These are phyloP conservation scores for Penicillium cinerascens DNA, from an alignment of 495 filamentous ascomycete species.

Conservation along the genomic window DNA sequence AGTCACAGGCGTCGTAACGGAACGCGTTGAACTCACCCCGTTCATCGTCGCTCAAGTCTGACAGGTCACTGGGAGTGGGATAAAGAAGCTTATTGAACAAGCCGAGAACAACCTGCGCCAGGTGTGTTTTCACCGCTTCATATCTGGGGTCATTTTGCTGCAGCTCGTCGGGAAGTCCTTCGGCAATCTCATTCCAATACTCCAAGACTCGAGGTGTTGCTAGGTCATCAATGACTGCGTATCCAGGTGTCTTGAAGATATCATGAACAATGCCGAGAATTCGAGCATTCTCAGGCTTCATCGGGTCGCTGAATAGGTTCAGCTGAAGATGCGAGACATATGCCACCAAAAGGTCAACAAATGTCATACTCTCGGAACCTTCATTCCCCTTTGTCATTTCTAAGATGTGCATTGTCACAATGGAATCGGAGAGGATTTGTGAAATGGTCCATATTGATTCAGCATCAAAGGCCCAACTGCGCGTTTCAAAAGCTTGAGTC, in stretches of 20 bases:
- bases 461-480: slow-evolving; percentile 19
- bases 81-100: slow-evolving; percentile 42
- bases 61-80: slow-evolving; percentile 26
- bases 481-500: slow-evolving; percentile 23
- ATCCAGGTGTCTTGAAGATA: slow-evolving; percentile 66
- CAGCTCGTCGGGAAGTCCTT: slow-evolving; percentile 34
- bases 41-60: slow-evolving; percentile 67
- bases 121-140: slow-evolving; percentile 30
- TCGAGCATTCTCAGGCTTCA: slow-evolving; percentile 31
- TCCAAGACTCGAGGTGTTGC: slow-evolving; percentile 75
- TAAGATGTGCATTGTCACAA: slow-evolving; percentile 34
- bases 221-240: slow-evolving; percentile 71
- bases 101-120: slow-evolving; percentile 36
- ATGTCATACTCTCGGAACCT: slow-evolving; percentile 62
- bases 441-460: slow-evolving; percentile 22
- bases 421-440: slow-evolving; percentile 32
- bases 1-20: slow-evolving; percentile 75
- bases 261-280: slow-evolving; percentile 53
- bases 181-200: slow-evolving; percentile 68
- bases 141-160: slow-evolving; percentile 23
- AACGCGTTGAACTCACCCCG: slow-evolving; percentile 70
- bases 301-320: slow-evolving; percentile 28
- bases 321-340: slow-evolving; percentile 46
- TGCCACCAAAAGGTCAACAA: slow-evolving; percentile 65
- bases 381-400: slow-evolving; percentile 57